Conservation (phyloP, 345 rosid species). For the Mercurialis annua region DNA sequence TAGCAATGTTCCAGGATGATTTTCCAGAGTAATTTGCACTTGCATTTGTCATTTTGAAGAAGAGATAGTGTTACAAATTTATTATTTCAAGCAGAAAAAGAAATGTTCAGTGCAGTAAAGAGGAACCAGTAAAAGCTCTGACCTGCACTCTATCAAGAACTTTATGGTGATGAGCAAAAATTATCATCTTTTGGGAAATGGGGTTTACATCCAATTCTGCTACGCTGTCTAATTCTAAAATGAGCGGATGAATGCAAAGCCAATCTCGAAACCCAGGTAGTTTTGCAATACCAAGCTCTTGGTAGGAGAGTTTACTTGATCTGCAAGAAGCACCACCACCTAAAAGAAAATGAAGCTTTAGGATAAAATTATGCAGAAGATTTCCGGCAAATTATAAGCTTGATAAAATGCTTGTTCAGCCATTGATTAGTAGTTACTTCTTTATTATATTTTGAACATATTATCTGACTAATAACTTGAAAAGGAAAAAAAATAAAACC, state of each 20-base stretch:
- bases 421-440: constrained; percentile 1
- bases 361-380: neutral
- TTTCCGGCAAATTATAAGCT: constrained; percentile 7
- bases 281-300: constrained; percentile 95
- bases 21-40: neutral
- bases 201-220: constrained; percentile 41
- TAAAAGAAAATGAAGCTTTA: constrained; percentile 27
- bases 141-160: constrained; percentile 95
- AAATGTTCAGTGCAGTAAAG: neutral
- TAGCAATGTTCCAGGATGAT: neutral
- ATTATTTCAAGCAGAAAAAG: neutral
- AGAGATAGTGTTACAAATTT: too few relatives aligned
- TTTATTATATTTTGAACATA: constrained; percentile 3
- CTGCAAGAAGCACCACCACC: constrained; percentile 33
- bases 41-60: neutral
- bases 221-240: constrained; percentile 42
- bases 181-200: constrained; percentile 65
- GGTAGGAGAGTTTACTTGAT: constrained; percentile 52
- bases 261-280: constrained; percentile 76
- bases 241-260: constrained; percentile 77
- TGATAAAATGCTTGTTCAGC: constrained; percentile 1
- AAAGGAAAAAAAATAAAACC: neutral
- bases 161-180: constrained; percentile 94
- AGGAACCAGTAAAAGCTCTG: constrained; percentile 16
- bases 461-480: too few relatives aligned